Evolutionary conservation across 1,284 basidiomycete species (phyloP), one percentile per base, ranked within the genome.

Genomic region (Fistulina hepatica): DNA sequence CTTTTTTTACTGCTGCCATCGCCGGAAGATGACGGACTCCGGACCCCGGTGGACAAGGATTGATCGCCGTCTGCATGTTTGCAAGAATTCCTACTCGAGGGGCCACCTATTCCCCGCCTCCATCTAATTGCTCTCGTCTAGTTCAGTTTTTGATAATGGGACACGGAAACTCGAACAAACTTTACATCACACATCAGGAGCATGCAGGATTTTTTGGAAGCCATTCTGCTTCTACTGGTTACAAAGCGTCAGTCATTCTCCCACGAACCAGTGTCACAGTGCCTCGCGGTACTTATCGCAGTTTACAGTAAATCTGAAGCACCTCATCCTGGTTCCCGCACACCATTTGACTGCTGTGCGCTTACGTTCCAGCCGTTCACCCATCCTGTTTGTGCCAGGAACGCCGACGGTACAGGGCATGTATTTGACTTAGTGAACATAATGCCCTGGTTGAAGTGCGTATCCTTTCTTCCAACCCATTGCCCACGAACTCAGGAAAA

Each of bases 381-480:
- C 16, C 81, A 89, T 50, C 93, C 93, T 0, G 92, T 95, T 6
- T 91, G 88, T 50, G 84, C 88, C 1, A 70, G 79, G 22, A 85
- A 85, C 50, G 54, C 67, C 22, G 84, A 89, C 52, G 81, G 83
- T 21, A 84, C 81, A 1, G 84, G 85, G 60, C 63, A 61, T 35
- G 82, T 86, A n/a, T 90, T 89, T 55, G 88, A 93, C 48, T 61
- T 93, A 35, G 69, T 88, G 35, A 91, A 89, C 55, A 90, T 95
- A 49, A 81, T 94, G 25, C 90, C 92, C 22, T 95, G 89, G 76
- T 68, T 97, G 33, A 88, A 94, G 90, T 83, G 52, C 48, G 78
- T 69, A 15, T 34, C 25, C 42, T 16, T 39, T 32, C n/a, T n/a
- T n/a, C n/a, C n/a, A n/a, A n/a, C n/a, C 24, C 27, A 45, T 40